Percentiles rank a stretch among this genome's conserved stretches.
Evolutionary conservation across 371 early-diverging fungal species (phyloP).

Genomic region (Mortierella sp.): DNA sequence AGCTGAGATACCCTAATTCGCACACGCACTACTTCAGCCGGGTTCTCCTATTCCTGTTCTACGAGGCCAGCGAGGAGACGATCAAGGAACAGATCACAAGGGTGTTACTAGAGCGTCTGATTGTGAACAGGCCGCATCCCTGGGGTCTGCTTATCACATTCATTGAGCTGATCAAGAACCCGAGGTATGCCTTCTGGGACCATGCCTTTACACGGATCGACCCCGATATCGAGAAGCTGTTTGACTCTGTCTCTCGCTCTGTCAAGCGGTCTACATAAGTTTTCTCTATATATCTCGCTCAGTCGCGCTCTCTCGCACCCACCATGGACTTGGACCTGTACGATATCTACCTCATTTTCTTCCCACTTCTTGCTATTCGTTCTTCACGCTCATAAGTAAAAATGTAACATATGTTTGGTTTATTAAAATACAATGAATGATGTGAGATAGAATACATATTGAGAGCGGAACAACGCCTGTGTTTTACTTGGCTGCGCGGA

Average conservation of each 20-base stretch:
- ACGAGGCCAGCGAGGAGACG: slow-evolving; percentile 82
- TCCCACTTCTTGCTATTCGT: not conserved
- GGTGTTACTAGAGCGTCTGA: slow-evolving; percentile 94
- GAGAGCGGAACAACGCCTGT: not conserved
- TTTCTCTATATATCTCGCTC: too few relatives aligned
- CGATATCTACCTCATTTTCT: too few relatives aligned
- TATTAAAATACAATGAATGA: too few relatives aligned
- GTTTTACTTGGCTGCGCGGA: slow-evolving; percentile 19
- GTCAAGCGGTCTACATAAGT: slow-evolving; percentile 38
- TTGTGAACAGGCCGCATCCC: slow-evolving; percentile 97
- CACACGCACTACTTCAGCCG: slow-evolving; percentile 96
- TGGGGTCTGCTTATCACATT: slow-evolving; percentile 97
- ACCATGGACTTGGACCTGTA: too few relatives aligned
- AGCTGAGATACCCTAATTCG: slow-evolving; percentile 96
- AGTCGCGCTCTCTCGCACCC: not conserved
- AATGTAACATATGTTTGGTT: too few relatives aligned
- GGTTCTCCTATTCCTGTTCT: slow-evolving; percentile 88
- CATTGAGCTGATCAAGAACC: slow-evolving; percentile 96
- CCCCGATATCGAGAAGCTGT: slow-evolving; percentile 78
- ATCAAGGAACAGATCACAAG: slow-evolving; percentile 95
- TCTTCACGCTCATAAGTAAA: too few relatives aligned
- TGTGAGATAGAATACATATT: too few relatives aligned
- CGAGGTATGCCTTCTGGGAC: slow-evolving; percentile 90
- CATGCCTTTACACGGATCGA: slow-evolving; percentile 81
- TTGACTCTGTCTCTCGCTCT: slow-evolving; percentile 78